phyloP scores from a whole-genome alignment of 2,329 filamentous ascomycete genomes.

The Trichoderma polysporum region DNA sequence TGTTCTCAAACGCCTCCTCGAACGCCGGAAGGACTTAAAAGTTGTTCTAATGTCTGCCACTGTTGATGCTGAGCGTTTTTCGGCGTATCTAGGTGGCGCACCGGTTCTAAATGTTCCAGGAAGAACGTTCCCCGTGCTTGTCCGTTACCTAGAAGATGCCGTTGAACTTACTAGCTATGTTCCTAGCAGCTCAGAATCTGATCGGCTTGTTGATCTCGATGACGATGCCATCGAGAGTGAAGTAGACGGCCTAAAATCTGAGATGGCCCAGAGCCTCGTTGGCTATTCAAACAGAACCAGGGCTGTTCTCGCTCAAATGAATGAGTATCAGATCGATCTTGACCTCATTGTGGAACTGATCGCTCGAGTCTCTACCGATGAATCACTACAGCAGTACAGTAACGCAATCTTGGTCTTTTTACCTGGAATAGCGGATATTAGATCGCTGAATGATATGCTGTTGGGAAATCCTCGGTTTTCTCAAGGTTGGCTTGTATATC shows the following conservation, averaged over 20 bases:
- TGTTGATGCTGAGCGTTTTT: constrained; percentile 89
- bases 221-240: constrained; percentile 57
- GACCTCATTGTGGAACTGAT: constrained; percentile 81
- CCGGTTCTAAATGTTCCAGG: constrained; percentile 90
- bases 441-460: constrained; percentile 82
- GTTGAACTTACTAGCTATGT: constrained; percentile 81
- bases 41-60: constrained; percentile 97
- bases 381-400: constrained; percentile 69
- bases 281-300: constrained; percentile 76
- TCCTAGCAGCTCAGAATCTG: constrained; percentile 43
- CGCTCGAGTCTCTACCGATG: constrained; percentile 68
- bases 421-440: constrained; percentile 90
- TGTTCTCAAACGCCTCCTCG: constrained; percentile 79
- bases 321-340: constrained; percentile 91
- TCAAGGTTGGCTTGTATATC: constrained; percentile 79
- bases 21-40: constrained; percentile 77
- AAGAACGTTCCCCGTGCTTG: constrained; percentile 87
- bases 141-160: constrained; percentile 87
- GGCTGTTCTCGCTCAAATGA: constrained; percentile 71
- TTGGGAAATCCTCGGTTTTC: constrained; percentile 73
- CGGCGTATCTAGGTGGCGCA: constrained; percentile 79
- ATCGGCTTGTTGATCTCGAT: constrained; percentile 61
- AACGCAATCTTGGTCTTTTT: constrained; percentile 93
- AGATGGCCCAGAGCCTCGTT: constrained; percentile 64
- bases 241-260: constrained; percentile 52